Percentiles rank a stretch among this genome's conserved stretches.
Evolutionary conservation across 75 land plant species (phyloP).

Genomic region (Sequoia sempervirens): DNA sequence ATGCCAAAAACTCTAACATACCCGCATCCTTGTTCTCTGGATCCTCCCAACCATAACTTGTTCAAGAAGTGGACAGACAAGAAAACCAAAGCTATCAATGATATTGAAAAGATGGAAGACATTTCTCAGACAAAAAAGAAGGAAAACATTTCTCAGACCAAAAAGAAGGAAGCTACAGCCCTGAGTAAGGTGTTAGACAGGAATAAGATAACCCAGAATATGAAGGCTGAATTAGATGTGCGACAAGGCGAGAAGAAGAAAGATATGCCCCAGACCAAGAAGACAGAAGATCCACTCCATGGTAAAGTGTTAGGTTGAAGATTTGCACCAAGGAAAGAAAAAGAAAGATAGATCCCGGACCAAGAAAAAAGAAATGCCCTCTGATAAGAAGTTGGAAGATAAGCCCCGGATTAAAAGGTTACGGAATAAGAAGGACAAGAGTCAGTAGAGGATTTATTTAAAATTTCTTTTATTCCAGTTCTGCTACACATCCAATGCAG

Average conservation of each 20-base stretch:
- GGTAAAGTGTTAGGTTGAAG: background rate
- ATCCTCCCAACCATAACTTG: constrained; percentile 8
- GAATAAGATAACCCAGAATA: background rate
- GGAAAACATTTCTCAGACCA: background rate
- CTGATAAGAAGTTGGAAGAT: background rate
- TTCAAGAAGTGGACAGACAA: constrained; percentile 2
- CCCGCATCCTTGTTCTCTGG: constrained; percentile 16
- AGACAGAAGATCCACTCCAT: background rate
- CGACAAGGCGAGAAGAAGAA: background rate
- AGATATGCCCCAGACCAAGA: background rate
- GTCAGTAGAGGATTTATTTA: background rate
- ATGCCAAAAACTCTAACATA: background rate
- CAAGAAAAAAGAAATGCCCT: background rate
- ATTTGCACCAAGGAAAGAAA: background rate
- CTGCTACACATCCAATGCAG: background rate
- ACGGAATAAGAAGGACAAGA: background rate
- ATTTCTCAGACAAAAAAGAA: background rate
- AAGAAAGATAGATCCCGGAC: background rate
- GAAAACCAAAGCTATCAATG: constrained; percentile 1
- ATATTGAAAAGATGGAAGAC: constrained; percentile 9
- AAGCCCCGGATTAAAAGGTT: background rate
- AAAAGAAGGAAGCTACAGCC: background rate
- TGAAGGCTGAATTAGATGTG: background rate
- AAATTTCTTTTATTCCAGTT: background rate
- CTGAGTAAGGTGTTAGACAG: background rate